Conservation (phyloP, 2,329 filamentous ascomycete species). For the Colletotrichum neosansevieriae region DNA sequence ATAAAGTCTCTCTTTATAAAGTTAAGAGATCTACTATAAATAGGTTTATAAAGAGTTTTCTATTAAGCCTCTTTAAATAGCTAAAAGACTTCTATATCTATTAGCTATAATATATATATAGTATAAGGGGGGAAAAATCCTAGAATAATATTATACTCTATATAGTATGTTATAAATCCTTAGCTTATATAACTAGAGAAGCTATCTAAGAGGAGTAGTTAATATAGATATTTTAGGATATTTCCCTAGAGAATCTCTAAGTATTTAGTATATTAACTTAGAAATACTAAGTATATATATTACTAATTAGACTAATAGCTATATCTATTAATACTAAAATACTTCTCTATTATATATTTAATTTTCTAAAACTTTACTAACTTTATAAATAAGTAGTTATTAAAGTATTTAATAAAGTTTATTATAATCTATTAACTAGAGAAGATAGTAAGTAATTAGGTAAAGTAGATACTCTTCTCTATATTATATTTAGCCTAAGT, state of each 20-base stretch:
- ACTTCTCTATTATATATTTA: background rate
- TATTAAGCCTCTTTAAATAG: too few species aligned
- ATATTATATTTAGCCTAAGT: background rate
- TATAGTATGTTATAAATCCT: too few species aligned
- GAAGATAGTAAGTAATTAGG: background rate
- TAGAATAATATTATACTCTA: too few species aligned
- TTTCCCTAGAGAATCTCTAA: background rate
- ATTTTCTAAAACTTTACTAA: background rate
- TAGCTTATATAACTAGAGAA: too few species aligned
- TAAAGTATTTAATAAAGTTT: background rate
- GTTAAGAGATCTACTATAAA: too few species aligned
- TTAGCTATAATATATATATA: too few species aligned
- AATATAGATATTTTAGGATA: background rate
- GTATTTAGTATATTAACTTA: background rate
- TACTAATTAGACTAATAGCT: background rate
- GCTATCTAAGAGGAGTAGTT: too few species aligned
- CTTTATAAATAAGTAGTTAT: background rate
- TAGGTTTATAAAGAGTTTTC: too few species aligned
- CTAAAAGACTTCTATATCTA: too few species aligned
- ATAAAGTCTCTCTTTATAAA: too few species aligned
- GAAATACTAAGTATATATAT: background rate
- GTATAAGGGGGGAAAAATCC: too few species aligned
- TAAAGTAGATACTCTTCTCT: background rate
- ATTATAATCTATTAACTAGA: background rate
- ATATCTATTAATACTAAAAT: background rate